Evolutionary conservation across 352 stramenopile genomes (phyloP).

Genomic region (Phytophthora fragariae): DNA sequence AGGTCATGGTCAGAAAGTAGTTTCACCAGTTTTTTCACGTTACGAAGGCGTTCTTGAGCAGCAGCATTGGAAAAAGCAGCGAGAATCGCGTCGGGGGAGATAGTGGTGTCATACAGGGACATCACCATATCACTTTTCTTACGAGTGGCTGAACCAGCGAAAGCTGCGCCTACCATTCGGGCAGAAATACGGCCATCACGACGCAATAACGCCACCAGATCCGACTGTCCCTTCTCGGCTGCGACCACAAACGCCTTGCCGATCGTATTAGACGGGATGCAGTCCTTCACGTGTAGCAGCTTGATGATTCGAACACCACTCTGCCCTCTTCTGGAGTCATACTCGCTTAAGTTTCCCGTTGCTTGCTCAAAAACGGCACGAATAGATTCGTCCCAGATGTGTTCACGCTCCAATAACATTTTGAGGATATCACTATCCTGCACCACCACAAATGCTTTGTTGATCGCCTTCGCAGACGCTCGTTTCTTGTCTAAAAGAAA

Average conservation of each 20-base stretch:
- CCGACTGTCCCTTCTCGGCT: background rate
- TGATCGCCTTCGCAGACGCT: background rate
- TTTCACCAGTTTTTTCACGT: background rate
- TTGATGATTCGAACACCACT: background rate
- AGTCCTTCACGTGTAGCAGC: background rate
- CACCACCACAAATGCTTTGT: background rate
- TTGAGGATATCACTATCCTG: background rate
- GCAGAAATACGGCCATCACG: background rate
- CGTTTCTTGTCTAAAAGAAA: background rate
- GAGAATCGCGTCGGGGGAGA: background rate
- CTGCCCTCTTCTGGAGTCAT: background rate
- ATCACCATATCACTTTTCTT: background rate
- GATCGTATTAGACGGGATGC: background rate
- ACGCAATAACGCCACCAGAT: background rate
- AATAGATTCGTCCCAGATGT: background rate
- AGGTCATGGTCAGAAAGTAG: background rate
- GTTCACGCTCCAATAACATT: background rate
- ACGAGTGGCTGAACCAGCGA: background rate
- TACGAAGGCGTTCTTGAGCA: background rate
- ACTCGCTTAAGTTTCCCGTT: background rate
- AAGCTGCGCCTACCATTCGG: background rate
- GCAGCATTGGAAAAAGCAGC: background rate
- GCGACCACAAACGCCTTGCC: background rate
- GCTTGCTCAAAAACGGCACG: background rate
- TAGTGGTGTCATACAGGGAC: background rate